Percentiles rank a stretch among this genome's conserved stretches.
Evolutionary conservation across 139 green algal genomes (phyloP).

Genomic region (Dunaliella primolecta): DNA sequence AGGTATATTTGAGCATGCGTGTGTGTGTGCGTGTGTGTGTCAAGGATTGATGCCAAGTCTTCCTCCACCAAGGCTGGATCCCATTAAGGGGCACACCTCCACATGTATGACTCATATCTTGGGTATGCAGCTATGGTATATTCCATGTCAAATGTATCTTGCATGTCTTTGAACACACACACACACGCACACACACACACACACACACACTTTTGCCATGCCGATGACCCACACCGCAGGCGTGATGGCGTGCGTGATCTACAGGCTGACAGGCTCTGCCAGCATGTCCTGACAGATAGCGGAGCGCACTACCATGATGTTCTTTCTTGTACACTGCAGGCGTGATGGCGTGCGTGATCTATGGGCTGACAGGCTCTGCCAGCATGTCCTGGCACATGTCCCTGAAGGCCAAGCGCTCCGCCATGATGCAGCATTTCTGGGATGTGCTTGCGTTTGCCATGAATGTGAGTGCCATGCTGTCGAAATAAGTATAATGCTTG

Average conservation of each 20-base stretch:
- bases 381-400: constrained; percentile 65
- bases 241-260: neutral
- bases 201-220: constrained; percentile 2
- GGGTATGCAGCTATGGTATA: neutral
- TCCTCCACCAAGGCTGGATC: no score
- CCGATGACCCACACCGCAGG: no score
- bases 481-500: no score
- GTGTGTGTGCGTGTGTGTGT: neutral
- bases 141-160: no score
- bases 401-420: constrained; percentile 36
- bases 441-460: constrained; percentile 35
- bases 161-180: neutral
- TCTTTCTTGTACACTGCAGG: no score
- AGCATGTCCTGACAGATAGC: neutral
- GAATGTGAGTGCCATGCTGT: constrained; percentile 32
- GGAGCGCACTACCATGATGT: no score
- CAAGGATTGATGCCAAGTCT: no score
- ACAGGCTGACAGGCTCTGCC: neutral
- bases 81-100: no score
- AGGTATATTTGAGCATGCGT: neutral
- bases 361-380: constrained; percentile 77
- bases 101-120: neutral
- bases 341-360: constrained; percentile 85
- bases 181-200: neutral
- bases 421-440: constrained; percentile 33